Conservation (phyloP, 2,329 filamentous ascomycete species). For the Ilyonectria robusta region DNA sequence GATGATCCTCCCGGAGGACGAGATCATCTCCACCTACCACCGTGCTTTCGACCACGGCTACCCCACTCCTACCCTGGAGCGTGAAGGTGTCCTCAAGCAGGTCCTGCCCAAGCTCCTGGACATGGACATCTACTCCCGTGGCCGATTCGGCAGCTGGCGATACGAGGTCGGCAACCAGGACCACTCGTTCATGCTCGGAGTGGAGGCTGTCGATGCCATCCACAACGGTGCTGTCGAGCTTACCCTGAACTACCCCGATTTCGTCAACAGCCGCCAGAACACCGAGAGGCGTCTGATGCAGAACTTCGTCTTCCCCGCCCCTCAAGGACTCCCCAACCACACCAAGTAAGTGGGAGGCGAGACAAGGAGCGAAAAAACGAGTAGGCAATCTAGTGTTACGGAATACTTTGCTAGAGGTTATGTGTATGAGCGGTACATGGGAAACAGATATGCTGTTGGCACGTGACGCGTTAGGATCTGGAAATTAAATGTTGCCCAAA, state of each 20-base stretch:
- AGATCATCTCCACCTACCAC: slow-evolving; percentile 98
- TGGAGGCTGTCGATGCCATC: slow-evolving; percentile 92
- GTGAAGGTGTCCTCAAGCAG: slow-evolving; percentile 93
- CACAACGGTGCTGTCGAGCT: slow-evolving; percentile 91
- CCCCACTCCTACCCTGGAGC: slow-evolving; percentile 94
- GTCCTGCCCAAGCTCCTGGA: slow-evolving; percentile 93
- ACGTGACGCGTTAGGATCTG: slow-evolving; percentile 44
- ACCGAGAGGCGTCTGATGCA: slow-evolving; percentile 60
- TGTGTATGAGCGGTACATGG: slow-evolving; percentile 44
- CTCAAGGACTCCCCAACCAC: slow-evolving; percentile 56
- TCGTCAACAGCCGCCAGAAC: slow-evolving; percentile 86
- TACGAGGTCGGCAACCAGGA: slow-evolving; percentile 98
- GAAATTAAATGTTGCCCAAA: slow-evolving; percentile 43
- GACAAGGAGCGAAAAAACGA: slow-evolving; percentile 20
- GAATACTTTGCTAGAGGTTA: slow-evolving; percentile 43
- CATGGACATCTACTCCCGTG: slow-evolving; percentile 93
- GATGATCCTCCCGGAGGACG: slow-evolving; percentile 91
- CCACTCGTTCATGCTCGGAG: slow-evolving; percentile 97
- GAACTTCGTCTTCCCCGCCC: slow-evolving; percentile 57
- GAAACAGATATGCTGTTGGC: slow-evolving; percentile 36
- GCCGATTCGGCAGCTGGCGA: slow-evolving; percentile 97
- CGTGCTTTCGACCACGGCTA: slow-evolving; percentile 98
- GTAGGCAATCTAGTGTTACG: slow-evolving; percentile 38
- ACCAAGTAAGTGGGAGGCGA: slow-evolving; percentile 33
- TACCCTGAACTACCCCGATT: slow-evolving; percentile 96